Evolutionary conservation across 2,329 filamentous ascomycete genomes (phyloP).

Genomic region (Microascus cirrosus): DNA sequence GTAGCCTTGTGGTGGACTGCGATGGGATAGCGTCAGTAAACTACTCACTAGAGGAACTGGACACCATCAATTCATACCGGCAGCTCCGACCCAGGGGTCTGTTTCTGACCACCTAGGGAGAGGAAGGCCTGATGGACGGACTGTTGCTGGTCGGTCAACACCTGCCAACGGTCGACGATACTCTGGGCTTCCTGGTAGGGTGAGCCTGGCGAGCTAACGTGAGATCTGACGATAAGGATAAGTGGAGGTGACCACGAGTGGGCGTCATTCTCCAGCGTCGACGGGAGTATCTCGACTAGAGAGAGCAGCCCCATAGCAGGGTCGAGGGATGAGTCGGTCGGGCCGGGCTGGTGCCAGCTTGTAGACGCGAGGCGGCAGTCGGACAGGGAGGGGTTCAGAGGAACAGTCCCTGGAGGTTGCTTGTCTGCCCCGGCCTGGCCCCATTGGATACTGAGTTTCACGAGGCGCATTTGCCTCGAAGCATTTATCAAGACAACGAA

Average conservation of each 20-base stretch:
- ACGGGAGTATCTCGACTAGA: conserved; percentile 62
- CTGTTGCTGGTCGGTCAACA: conserved; percentile 55
- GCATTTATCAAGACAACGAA: conserved; percentile 54
- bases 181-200: conserved; percentile 58
- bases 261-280: conserved; percentile 46
- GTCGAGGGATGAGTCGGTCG: conserved; percentile 30
- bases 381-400: conserved; percentile 39
- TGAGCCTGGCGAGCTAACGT: conserved; percentile 37
- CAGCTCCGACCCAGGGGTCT: conserved; percentile 28
- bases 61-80: background rate
- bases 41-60: background rate
- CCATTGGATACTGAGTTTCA: conserved; percentile 68
- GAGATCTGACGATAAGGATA: conserved; percentile 64
- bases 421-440: conserved; percentile 48
- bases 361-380: conserved; percentile 46
- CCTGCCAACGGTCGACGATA: conserved; percentile 73
- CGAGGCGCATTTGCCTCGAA: conserved; percentile 61
- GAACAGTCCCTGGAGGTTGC: conserved; percentile 31
- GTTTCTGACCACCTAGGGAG: conserved; percentile 55
- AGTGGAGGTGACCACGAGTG: conserved; percentile 46
- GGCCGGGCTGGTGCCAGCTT: conserved; percentile 42
- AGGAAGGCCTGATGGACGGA: conserved; percentile 66
- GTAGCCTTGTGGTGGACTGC: conserved; percentile 30
- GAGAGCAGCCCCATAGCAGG: conserved; percentile 53
- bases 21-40: background rate